A percentile compares a stretch with the other conserved stretches of the same genome.
Evolutionary conservation across 495 filamentous ascomycete genomes (phyloP).

Genomic region (Pseudevernia furfuracea): DNA sequence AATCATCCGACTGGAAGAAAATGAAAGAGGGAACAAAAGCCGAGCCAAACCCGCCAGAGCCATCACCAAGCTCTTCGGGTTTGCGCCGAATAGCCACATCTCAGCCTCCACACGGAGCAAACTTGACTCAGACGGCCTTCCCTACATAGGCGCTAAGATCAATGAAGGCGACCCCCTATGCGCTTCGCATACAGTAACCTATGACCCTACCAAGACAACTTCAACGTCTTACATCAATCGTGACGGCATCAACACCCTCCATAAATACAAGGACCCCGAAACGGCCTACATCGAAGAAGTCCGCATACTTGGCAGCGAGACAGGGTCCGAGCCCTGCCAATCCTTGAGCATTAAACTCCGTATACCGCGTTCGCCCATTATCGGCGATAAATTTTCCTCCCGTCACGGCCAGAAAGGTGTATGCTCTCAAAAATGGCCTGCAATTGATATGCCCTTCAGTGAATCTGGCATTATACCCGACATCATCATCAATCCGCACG

Average conservation of each 20-base stretch:
- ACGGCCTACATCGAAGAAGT: slow-evolving; percentile 86
- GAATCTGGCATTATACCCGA: slow-evolving; percentile 96
- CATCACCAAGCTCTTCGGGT: slow-evolving; percentile 73
- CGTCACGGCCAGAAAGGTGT: slow-evolving; percentile 60
- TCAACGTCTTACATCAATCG: slow-evolving; percentile 50
- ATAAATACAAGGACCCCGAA: slow-evolving; percentile 89
- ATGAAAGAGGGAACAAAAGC: slow-evolving; percentile 45
- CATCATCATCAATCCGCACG: slow-evolving; percentile 98
- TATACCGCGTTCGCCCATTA: slow-evolving; percentile 80
- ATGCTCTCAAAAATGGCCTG: slow-evolving; percentile 92
- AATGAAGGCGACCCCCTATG: slow-evolving; percentile 75
- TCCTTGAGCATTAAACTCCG: slow-evolving; percentile 86
- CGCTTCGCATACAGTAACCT: slow-evolving; percentile 80
- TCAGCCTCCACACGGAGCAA: slow-evolving; percentile 54
- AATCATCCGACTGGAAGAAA: slow-evolving; percentile 70
- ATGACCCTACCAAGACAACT: slow-evolving; percentile 52
- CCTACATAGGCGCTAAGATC: slow-evolving; percentile 65
- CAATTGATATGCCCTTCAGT: slow-evolving; percentile 92
- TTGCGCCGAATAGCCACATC: slow-evolving; percentile 63
- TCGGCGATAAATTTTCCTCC: slow-evolving; percentile 63
- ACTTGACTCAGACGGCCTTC: slow-evolving; percentile 82
- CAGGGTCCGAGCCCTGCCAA: slow-evolving; percentile 73
- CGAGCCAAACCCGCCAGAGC: slow-evolving; percentile 37
- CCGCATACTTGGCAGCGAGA: slow-evolving; percentile 74
- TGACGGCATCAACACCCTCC: slow-evolving; percentile 70